Evolutionary conservation across 1,139 yeast genomes (phyloP).

Genomic region (Nakaseomyces glabratus): DNA sequence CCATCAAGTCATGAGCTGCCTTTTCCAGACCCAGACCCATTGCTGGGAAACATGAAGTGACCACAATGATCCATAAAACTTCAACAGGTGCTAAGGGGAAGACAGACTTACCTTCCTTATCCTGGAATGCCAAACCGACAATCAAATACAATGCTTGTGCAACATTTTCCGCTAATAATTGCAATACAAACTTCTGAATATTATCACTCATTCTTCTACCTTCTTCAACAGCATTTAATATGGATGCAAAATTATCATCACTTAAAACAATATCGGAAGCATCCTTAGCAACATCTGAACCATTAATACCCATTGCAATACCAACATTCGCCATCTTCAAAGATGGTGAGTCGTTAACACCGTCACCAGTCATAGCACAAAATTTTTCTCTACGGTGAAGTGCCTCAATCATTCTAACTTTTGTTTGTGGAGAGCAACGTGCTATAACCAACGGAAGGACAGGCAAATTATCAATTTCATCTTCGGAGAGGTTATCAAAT

Average conservation of each 20-base stretch:
- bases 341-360: slow-evolving; percentile 99
- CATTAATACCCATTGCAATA: slow-evolving; percentile 93
- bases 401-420: slow-evolving; percentile 85
- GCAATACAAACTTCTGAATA: slow-evolving; percentile 87
- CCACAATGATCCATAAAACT: slow-evolving; percentile 91
- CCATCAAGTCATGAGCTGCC: slow-evolving; percentile 91
- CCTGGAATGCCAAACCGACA: slow-evolving; percentile 63
- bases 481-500: slow-evolving; percentile 61
- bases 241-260: slow-evolving; percentile 93
- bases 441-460: slow-evolving; percentile 86
- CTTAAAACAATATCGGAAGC: slow-evolving; percentile 97
- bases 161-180: slow-evolving; percentile 89
- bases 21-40: slow-evolving; percentile 97
- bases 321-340: slow-evolving; percentile 95
- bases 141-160: slow-evolving; percentile 81
- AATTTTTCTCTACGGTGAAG: slow-evolving; percentile 87
- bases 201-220: slow-evolving; percentile 94
- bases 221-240: slow-evolving; percentile 86
- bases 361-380: slow-evolving; percentile 99
- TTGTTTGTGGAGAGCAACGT: slow-evolving; percentile 94
- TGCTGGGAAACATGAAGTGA: slow-evolving; percentile 99
- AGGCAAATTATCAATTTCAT: slow-evolving; percentile 62
- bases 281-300: slow-evolving; percentile 97
- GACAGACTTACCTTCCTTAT: slow-evolving; percentile 56
- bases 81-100: slow-evolving; percentile 96